phyloP scores from a whole-genome alignment of 2,329 filamentous ascomycete species.

The Aureobasidium leucospermi region DNA sequence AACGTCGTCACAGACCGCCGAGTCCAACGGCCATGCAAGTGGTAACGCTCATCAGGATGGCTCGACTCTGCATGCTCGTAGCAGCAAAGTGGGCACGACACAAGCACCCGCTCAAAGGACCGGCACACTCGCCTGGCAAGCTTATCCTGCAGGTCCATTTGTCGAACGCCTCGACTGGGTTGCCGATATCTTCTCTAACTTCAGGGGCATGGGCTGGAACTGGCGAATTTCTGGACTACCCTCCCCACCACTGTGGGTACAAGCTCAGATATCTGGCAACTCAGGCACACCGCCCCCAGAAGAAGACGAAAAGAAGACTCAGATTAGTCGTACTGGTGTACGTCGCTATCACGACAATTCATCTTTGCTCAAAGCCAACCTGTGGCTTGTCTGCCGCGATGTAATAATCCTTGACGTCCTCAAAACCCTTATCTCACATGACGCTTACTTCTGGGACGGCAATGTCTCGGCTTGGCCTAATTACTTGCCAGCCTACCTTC shows the following conservation, averaged over 20 bases:
- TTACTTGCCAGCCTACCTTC: slow-evolving; percentile 38
- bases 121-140: slow-evolving; percentile 45
- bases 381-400: slow-evolving; percentile 40
- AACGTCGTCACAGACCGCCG: neutral
- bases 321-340: slow-evolving; percentile 28
- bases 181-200: slow-evolving; percentile 48
- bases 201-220: slow-evolving; percentile 55
- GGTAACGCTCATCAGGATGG: slow-evolving; percentile 1
- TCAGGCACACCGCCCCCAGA: slow-evolving; percentile 16
- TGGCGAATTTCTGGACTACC: slow-evolving; percentile 46
- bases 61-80: slow-evolving; percentile 12
- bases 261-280: slow-evolving; percentile 30
- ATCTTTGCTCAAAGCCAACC: slow-evolving; percentile 28
- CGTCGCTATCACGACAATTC: slow-evolving; percentile 28
- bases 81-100: slow-evolving; percentile 19
- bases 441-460: slow-evolving; percentile 64
- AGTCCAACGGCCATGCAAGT: slow-evolving; percentile 6
- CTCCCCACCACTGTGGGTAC: slow-evolving; percentile 35
- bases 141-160: slow-evolving; percentile 41
- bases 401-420: slow-evolving; percentile 65
- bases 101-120: slow-evolving; percentile 19
- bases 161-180: slow-evolving; percentile 52
- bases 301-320: slow-evolving; percentile 11
- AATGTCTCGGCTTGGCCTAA: slow-evolving; percentile 37
- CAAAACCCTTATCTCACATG: slow-evolving; percentile 61